Percentiles rank a stretch among this genome's conserved stretches.
Conservation (phyloP, 441 rosid species). For the Euphorbia celastroides region DNA sequence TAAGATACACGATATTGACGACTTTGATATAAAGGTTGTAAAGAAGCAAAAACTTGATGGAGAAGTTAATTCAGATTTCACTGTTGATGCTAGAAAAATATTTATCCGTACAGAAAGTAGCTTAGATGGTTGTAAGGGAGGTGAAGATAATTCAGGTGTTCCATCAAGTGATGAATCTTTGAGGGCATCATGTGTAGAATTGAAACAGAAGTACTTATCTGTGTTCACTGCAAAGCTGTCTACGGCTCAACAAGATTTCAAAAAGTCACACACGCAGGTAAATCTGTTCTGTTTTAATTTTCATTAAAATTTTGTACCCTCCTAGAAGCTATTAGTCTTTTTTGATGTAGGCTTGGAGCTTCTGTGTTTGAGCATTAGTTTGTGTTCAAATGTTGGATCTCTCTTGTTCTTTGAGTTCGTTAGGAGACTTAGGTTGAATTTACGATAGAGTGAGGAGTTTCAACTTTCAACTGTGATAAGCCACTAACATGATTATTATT, state of each 20-base stretch:
- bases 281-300: no score
- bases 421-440: no score
- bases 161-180: conserved; percentile 32
- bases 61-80: conserved; percentile 26
- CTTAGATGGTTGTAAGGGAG: conserved; percentile 23
- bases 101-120: conserved; percentile 23
- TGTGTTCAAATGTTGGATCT: no score
- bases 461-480: no score
- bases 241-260: conserved; percentile 69
- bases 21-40: conserved; percentile 29
- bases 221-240: conserved; percentile 54
- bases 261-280: conserved; percentile 69
- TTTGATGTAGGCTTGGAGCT: no score
- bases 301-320: no score
- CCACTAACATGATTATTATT: no score
- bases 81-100: conserved; percentile 22
- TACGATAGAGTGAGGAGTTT: no score
- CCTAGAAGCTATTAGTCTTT: no score
- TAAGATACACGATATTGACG: conserved; percentile 30
- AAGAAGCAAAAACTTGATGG: conserved; percentile 46
- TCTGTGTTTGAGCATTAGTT: no score
- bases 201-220: conserved; percentile 70
- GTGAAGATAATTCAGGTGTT: conserved; percentile 25
- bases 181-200: conserved; percentile 44
- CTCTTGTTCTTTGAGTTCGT: no score